A percentile compares a stretch with the other conserved stretches of the same genome.
phyloP scores from a whole-genome alignment of 2,329 filamentous ascomycete species.

The Rugonectria rugulosa region DNA sequence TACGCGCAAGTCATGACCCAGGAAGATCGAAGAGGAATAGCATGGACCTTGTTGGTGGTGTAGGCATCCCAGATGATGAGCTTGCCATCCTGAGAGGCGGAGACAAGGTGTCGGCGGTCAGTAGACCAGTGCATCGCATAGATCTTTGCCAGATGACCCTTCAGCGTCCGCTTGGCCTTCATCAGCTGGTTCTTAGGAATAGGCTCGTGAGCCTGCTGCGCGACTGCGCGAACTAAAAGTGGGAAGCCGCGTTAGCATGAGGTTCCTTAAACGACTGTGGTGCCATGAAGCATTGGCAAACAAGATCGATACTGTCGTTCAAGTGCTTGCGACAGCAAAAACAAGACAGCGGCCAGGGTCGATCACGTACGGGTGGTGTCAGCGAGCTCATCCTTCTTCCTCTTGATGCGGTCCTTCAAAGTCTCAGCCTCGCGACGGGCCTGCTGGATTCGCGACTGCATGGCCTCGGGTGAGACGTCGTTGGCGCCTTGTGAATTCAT shows the following conservation, averaged over 20 bases:
- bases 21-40: constrained; percentile 94
- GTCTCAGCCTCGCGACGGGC: constrained; percentile 97
- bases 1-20: constrained; percentile 99
- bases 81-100: constrained; percentile 98
- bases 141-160: constrained; percentile 98
- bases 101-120: constrained; percentile 94
- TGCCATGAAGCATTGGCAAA: background rate
- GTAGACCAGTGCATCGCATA: constrained; percentile 99
- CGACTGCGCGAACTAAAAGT: constrained; percentile 83
- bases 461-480: constrained; percentile 75
- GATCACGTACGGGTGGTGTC: constrained; percentile 89
- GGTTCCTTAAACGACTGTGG: background rate
- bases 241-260: constrained; percentile 36
- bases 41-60: constrained; percentile 99
- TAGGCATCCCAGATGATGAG: constrained; percentile 99
- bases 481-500: constrained; percentile 66
- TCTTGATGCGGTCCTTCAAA: constrained; percentile 98
- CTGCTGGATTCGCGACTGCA: constrained; percentile 92
- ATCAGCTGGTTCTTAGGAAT: constrained; percentile 91
- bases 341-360: background rate
- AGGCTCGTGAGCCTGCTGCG: constrained; percentile 89
- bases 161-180: constrained; percentile 96
- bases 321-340: constrained; percentile 13
- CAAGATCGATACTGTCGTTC: background rate
- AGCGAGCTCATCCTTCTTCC: constrained; percentile 99